Evolutionary conservation across 1,284 basidiomycete species (phyloP).

Genomic region (Exobasidium cylindrosporum): DNA sequence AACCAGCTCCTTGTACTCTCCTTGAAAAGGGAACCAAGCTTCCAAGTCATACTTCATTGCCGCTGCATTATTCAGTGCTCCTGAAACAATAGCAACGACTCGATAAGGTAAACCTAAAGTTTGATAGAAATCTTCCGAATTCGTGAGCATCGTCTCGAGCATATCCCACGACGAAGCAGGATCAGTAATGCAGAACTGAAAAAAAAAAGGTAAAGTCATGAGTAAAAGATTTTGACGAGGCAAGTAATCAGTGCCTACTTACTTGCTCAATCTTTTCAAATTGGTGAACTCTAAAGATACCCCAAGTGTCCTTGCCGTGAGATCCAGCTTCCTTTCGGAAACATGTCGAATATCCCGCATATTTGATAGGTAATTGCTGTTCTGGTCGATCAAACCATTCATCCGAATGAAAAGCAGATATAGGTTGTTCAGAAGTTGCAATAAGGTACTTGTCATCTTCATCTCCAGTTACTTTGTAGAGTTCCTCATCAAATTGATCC

Average conservation of each 20-base stretch:
- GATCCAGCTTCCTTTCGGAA: constrained; percentile 98
- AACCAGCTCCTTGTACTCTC: constrained; percentile 80
- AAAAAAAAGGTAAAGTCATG: constrained; percentile 58
- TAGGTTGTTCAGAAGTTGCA: constrained; percentile 96
- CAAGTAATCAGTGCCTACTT: constrained; percentile 38
- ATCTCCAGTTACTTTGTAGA: constrained; percentile 85
- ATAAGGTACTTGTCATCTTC: constrained; percentile 99
- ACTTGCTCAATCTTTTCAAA: constrained; percentile 93
- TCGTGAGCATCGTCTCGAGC: constrained; percentile 85
- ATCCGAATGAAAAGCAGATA: constrained; percentile 89
- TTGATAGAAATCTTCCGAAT: constrained; percentile 92
- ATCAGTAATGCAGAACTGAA: constrained; percentile 79
- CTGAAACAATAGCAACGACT: constrained; percentile 91
- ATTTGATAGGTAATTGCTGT: constrained; percentile 79
- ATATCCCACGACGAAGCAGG: constrained; percentile 81
- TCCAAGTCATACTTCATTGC: constrained; percentile 96
- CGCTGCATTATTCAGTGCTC: constrained; percentile 92
- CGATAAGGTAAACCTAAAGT: constrained; percentile 86
- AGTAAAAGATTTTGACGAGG: not conserved
- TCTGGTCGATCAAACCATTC: constrained; percentile 96
- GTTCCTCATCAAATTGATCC: constrained; percentile 95
- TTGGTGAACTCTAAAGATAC: constrained; percentile 98
- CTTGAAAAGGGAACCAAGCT: constrained; percentile 99
- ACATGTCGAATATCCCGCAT: constrained; percentile 77
- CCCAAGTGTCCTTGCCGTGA: constrained; percentile 97